These are phyloP conservation scores for Puccinia polysora DNA, from an alignment of 1,284 basidiomycete species.

Conservation along the genomic window DNA sequence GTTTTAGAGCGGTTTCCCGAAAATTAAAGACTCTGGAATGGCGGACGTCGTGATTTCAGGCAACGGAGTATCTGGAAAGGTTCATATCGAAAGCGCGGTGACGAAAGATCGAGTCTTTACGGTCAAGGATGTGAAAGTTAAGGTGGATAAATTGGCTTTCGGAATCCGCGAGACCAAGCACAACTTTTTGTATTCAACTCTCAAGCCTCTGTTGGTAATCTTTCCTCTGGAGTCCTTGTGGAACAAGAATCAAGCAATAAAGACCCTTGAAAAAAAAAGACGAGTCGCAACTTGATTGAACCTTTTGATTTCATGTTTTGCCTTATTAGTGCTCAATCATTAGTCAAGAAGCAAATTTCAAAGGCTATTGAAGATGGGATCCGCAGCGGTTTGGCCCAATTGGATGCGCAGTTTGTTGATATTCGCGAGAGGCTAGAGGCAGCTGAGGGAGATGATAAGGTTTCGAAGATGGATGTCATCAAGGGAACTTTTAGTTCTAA, in stretches of 20 bases:
- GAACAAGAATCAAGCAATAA: too few relatives aligned
- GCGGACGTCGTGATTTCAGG: conserved; percentile 86
- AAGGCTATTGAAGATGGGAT: conserved; percentile 75
- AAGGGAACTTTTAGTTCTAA: conserved; percentile 37
- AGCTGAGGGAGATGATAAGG: conserved; percentile 34
- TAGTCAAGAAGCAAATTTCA: conserved; percentile 86
- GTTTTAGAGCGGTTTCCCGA: conserved; percentile 62
- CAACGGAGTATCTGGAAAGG: conserved; percentile 61
- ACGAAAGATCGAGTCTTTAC: conserved; percentile 63
- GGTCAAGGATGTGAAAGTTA: conserved; percentile 71
- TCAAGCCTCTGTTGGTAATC: conserved; percentile 54
- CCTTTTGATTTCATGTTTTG: not conserved
- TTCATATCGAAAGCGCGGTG: conserved; percentile 54
- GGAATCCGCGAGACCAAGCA: conserved; percentile 86
- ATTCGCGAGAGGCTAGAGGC: conserved; percentile 35
- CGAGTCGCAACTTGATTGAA: not conserved
- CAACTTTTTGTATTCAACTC: conserved; percentile 79
- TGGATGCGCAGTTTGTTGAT: conserved; percentile 42
- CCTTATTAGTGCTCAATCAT: conserved; percentile 46
- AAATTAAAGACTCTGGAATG: conserved; percentile 79
- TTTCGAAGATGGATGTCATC: conserved; percentile 42
- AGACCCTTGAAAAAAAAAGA: too few relatives aligned
- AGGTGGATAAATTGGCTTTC: conserved; percentile 80
- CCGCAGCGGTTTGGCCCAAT: conserved; percentile 63
- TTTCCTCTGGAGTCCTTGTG: not conserved